Evolutionary conservation across 2,329 filamentous ascomycete species (phyloP), one percentile per base, ranked within the genome.

Genomic region (Colletotrichum sp.): DNA sequence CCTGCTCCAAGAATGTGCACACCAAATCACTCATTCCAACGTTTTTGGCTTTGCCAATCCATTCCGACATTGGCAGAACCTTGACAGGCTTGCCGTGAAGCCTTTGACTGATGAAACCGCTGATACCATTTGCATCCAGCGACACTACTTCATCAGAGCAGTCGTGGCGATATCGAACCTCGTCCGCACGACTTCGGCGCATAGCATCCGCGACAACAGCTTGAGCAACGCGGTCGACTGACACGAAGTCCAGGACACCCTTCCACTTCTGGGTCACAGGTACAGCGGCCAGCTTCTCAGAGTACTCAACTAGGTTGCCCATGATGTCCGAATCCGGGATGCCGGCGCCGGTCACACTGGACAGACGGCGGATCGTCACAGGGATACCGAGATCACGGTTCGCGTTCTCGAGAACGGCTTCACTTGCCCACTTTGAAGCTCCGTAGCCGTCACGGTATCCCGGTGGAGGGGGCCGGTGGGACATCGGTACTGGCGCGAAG

Each of bases 381-480:
- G 79, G 80, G 8, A 81, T 58, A 10, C 76, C 77, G n/a, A 77
- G 73, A 3, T 65, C 43, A 5, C 62, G 13, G 22, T 56, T 65
- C 2, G 78, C 72, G 4, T 80, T 80, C 75, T 83, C 81, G 0
- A 86, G 78, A 9, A 81, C 76, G 16, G 70, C 66, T 75, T 86
- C 84, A 8, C 79, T 80, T 3, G 78, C 83, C 84, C 84, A 85
- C 71, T 84, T 84, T 2, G 81, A 79, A 1, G 82, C 79, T 7
- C 79, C 76, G 70, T 84, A 84, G 5, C 83, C 84, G 30, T 83
- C 78, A 12, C 78, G 70, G 16, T 79, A 80, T 66, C 80, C 77
- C 2, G 71, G 74, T 0, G 81, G 78, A 4, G 80, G 76, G 7
- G 65, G 65, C 2, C 27, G 48, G n/a, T 56, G 27, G 8, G 65